Evolutionary conservation across 352 stramenopile species (phyloP), one percentile per base, ranked within the genome.

Genomic region (Globisporangium camurandrum): DNA sequence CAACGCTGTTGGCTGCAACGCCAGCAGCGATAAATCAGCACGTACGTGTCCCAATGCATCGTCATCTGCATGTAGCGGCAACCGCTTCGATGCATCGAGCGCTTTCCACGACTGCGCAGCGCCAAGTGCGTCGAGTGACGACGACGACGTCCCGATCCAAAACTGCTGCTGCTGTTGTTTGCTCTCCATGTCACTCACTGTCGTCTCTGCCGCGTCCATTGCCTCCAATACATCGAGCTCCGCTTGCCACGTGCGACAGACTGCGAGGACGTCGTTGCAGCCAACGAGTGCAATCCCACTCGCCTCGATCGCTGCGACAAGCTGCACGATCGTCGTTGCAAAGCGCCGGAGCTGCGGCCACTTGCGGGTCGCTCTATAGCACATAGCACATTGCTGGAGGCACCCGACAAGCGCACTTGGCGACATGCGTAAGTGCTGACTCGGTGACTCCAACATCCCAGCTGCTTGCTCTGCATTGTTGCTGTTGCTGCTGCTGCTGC

Each of bases 371-470:
- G 49, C 56, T 22, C 51, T 51, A 36, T 79, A 82, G 39, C 75
- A 85, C 36, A 61, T 63, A 14, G 72, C 64, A 24, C 68, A 81
- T 17, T 80, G 71, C 26, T 66, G 66, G 38, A 87, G 48, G 27
- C 72, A 79, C 16, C 63, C 66, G 4, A 77, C 31, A 11, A 87
- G 38, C 19, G 61, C 43, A 22, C 55, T 28, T 9, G 56, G 42
- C 1, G 71, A 78, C 31, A 87, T 61, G n/a, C 62, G 54, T 38
- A 78, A 36, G 31, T 58, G 50, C 19, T 17, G 49, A 38, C 73
- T 64, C 8, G 67, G 60, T 22, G 28, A 50, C 51, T 68, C 56
- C n/a, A 63, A 59, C 19, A 39, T 54, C 28, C 19, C 63, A 23
- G 20, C 19, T 49, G 64, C 69, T 17, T 65, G 61, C 17, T 49